Evolutionary conservation across 1,284 basidiomycete genomes (phyloP).

Genomic region (Malassezia caprae): DNA sequence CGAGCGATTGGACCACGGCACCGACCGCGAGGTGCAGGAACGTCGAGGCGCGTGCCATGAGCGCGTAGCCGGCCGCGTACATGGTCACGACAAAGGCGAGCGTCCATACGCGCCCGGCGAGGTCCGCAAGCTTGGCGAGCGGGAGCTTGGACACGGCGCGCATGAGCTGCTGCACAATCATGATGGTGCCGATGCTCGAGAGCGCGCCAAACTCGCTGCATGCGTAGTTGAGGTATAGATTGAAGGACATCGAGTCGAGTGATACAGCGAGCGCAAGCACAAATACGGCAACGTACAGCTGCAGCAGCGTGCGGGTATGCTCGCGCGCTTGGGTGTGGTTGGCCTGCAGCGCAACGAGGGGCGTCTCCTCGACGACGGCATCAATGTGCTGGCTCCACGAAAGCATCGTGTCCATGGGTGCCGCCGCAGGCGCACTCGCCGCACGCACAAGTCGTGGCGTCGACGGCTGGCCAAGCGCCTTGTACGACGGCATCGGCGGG

Average conservation of each 20-base stretch:
- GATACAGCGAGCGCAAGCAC: constrained; percentile 58
- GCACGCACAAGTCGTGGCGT: neutral
- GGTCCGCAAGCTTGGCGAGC: constrained; percentile 68
- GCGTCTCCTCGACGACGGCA: constrained; percentile 7
- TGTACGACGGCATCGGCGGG: neutral
- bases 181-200: constrained; percentile 49
- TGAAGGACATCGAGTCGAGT: constrained; percentile 55
- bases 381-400: constrained; percentile 14
- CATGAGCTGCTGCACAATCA: constrained; percentile 47
- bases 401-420: constrained; percentile 4
- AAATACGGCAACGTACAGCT: constrained; percentile 51
- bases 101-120: constrained; percentile 54
- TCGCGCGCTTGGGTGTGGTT: constrained; percentile 1
- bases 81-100: constrained; percentile 56
- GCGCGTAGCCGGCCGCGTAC: constrained; percentile 55
- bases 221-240: constrained; percentile 50
- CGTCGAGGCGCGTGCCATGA: constrained; percentile 59
- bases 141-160: constrained; percentile 65
- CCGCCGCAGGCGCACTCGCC: neutral
- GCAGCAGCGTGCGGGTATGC: constrained; percentile 2
- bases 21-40: constrained; percentile 56
- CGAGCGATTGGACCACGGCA: constrained; percentile 51
- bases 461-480: no score
- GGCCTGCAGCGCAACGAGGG: constrained; percentile 12
- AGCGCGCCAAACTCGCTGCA: constrained; percentile 45